Evolutionary conservation across 164 flowering plant genomes (phyloP).

Genomic region (Liriodendron chinense): DNA sequence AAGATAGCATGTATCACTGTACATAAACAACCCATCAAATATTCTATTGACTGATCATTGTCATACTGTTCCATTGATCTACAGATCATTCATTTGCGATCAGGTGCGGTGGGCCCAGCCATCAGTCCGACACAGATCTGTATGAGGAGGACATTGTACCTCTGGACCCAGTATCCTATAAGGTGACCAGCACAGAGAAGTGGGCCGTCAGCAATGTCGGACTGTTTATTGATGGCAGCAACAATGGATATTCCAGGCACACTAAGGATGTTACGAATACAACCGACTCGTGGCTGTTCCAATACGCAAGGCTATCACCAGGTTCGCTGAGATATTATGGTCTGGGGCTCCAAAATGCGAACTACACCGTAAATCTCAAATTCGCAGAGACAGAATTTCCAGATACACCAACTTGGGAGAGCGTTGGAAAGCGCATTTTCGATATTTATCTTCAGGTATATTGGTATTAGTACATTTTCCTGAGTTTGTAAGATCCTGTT

Average conservation of each 20-base stretch:
- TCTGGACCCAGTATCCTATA: constrained; percentile 67
- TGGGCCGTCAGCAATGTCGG: constrained; percentile 89
- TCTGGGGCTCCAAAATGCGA: constrained; percentile 79
- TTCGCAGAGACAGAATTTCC: constrained; percentile 54
- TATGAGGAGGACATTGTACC: constrained; percentile 53
- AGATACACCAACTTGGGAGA: constrained; percentile 42
- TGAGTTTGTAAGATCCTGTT: neutral
- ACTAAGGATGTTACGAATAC: constrained; percentile 42
- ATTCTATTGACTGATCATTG: too few species aligned
- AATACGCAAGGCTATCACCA: constrained; percentile 63
- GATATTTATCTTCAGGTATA: constrained; percentile 77
- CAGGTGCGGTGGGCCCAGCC: constrained; percentile 81
- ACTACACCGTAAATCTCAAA: constrained; percentile 58
- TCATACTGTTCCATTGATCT: constrained; percentile 8
- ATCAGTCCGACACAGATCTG: too few species aligned
- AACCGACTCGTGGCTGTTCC: constrained; percentile 62
- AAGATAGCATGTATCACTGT: too few species aligned
- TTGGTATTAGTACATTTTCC: neutral
- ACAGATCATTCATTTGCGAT: constrained; percentile 67
- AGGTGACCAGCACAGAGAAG: constrained; percentile 28
- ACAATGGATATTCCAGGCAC: constrained; percentile 25
- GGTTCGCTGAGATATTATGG: constrained; percentile 81
- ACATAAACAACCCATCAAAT: too few species aligned
- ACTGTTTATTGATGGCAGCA: constrained; percentile 33
- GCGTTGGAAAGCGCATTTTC: constrained; percentile 73